Evolutionary conservation across 306 rosid genomes (phyloP), one percentile per base, ranked within the genome.

Genomic region (Arachis stenosperma): DNA sequence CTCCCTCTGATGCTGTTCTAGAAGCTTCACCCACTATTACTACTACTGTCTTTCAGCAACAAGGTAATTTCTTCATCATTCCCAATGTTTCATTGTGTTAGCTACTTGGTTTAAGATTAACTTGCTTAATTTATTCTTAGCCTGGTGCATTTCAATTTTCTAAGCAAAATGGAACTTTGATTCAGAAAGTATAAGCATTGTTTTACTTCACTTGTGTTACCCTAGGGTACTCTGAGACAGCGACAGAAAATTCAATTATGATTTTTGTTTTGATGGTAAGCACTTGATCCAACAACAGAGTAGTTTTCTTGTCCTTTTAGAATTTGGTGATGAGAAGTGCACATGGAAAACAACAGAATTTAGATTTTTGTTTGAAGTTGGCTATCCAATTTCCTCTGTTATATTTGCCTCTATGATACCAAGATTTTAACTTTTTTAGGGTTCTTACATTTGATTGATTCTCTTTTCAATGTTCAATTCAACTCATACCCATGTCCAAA

Each of bases 1-100:
- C 92, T 2, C 97, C 97, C 13, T 89, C 92, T 0, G 91, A 91
- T 83, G 88, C 77, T 12, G 88, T 53, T 10, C 52, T 10, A 6
- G 83, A 84, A 55, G 63, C 76, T 68, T 79, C 85, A 1, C 55
- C 78, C 29, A 3, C 72, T 37, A 15, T 68, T 2, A 46, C 76
- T 43, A 10, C 73, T 30, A 46, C 74, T 59, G 42, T 79, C 61
- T 63, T 80, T 80, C 46, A 42, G 9, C 54, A 78, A 81, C 66
- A 78, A 82, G 89, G 97, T 91, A 64, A 8, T 46, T 46, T 10
- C 4, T 33, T 33, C 37, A 3, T 46, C 51, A 9, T 48, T 48
- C 54, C 54, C 12, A 48, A 48, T 48, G 51, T 46, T 46, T 10
- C 51, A 46, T 8, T 46, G 51, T 11, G 12, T 46, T 48, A 5